Conservation (phyloP, 257 asterid genomes). For the Solanum bukasovii region DNA sequence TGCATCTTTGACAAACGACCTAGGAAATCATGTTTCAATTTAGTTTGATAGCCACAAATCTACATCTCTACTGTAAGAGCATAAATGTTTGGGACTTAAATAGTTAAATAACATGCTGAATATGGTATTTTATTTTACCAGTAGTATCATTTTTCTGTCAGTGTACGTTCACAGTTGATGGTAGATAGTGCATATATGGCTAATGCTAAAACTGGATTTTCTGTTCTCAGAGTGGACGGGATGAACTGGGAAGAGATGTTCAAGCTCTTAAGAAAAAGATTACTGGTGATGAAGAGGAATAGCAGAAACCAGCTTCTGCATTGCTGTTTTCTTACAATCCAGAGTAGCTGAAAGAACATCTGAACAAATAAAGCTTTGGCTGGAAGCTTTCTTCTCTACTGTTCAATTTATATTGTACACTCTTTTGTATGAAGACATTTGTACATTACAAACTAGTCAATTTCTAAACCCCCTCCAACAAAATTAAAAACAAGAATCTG, state of each 20-base stretch:
- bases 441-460: background rate
- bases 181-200: background rate
- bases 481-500: background rate
- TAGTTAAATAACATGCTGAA: background rate
- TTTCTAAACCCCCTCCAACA: background rate
- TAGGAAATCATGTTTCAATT: background rate
- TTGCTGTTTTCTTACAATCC: background rate
- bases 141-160: background rate
- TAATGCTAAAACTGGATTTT: background rate
- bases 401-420: background rate
- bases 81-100: background rate
- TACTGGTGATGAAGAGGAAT: constrained; percentile 4
- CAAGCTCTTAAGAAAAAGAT: constrained; percentile 6
- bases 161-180: background rate
- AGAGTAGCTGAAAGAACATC: background rate
- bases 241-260: background rate
- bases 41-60: background rate
- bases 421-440: background rate
- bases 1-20: background rate
- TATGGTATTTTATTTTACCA: background rate
- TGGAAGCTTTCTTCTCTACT: background rate
- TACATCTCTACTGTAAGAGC: background rate
- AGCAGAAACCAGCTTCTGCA: background rate
- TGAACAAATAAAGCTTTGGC: background rate
- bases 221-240: background rate